A percentile compares a stretch with the other conserved stretches of the same genome.
These are phyloP conservation scores for Torrubiellomyces zombiae DNA, from an alignment of 2,329 filamentous ascomycete genomes.

Conservation along the genomic window DNA sequence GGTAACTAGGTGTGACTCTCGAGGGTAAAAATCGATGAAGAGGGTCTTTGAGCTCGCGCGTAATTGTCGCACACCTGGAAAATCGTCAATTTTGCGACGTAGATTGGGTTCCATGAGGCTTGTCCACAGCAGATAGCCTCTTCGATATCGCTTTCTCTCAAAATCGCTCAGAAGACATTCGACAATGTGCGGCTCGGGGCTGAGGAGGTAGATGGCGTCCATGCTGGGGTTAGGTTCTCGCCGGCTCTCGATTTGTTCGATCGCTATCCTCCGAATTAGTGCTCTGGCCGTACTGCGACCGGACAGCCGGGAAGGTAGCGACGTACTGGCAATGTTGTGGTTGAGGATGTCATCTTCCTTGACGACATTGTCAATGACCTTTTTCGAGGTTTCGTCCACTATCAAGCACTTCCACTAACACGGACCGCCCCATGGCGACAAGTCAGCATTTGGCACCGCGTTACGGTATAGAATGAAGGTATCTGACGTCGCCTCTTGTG, in stretches of 20 bases:
- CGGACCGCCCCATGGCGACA: too few species aligned
- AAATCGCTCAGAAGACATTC: constrained; percentile 91
- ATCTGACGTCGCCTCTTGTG: constrained; percentile 61
- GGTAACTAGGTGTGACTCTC: constrained; percentile 80
- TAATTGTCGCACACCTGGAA: constrained; percentile 49
- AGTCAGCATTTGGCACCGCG: background rate
- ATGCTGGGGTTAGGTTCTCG: constrained; percentile 72
- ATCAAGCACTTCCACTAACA: constrained; percentile 99
- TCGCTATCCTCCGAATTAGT: constrained; percentile 41
- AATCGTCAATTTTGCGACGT: constrained; percentile 59
- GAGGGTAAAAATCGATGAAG: constrained; percentile 75
- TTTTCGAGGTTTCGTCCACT: constrained; percentile 67
- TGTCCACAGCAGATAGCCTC: constrained; percentile 74
- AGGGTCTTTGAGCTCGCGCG: constrained; percentile 71
- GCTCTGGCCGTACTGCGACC: constrained; percentile 2
- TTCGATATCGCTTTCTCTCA: constrained; percentile 66
- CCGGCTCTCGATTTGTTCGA: constrained; percentile 82
- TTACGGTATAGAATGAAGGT: constrained; percentile 1
- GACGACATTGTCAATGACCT: constrained; percentile 76
- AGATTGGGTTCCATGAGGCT: constrained; percentile 52
- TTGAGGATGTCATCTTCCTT: constrained; percentile 96
- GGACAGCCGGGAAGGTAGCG: constrained; percentile 3
- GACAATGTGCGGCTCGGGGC: constrained; percentile 72
- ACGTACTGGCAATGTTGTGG: constrained; percentile 82
- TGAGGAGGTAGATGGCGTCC: constrained; percentile 87